Base-by-base conservation (phyloP, 306 rosid species). In the Sesbania bispinosa region DNA sequence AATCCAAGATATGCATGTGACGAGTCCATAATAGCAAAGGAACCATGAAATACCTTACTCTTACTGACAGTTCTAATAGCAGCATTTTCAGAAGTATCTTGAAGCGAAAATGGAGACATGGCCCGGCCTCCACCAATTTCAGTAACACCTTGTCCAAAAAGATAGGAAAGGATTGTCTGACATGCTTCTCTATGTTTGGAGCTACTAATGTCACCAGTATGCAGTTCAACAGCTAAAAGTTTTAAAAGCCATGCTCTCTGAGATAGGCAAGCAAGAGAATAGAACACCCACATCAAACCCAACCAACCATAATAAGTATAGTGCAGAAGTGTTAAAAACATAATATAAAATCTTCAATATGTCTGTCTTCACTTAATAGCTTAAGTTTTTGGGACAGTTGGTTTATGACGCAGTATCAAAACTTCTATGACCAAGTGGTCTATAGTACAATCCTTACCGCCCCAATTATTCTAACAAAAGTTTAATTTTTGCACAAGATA, bases 231-330 rank as follows among this genome's bases (percentile, higher is more conserved):
- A 36, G 97, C 96, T 57, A 90, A 71, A 29, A 94, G 90, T 75
- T 89, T 94, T 50, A 94, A 71, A 47, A 94, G 68, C 98, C 98
- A 90, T 29, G 97, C 95, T 86, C 98, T 89, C 98, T 94, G 82
- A 27, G 57, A 73, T 78, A 72, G 42, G 55, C 10, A 64, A 71
- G 48, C 62, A 73, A 70, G 26, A 41, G 53, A 48, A 63, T 32
- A 79, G 52, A 69, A 54, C 61, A 69, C 38, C 36, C 35, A 53
- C 61, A 6, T 62, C 69, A 69, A 69, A 60, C 43, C 50, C 63
- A 64, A n/a, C n/a, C n/a, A n/a, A 58, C 26, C 6, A 74, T 7
- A 67, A 67, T 42, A 80, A 7, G 29, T 13, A 57, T 13, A 67
- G 43, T 10, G 62, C 4, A 38, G 50, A 38, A 39, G 20, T 2